These are phyloP conservation scores for Aleurites moluccanus DNA, from an alignment of 441 rosid genomes.

Conservation along the genomic window DNA sequence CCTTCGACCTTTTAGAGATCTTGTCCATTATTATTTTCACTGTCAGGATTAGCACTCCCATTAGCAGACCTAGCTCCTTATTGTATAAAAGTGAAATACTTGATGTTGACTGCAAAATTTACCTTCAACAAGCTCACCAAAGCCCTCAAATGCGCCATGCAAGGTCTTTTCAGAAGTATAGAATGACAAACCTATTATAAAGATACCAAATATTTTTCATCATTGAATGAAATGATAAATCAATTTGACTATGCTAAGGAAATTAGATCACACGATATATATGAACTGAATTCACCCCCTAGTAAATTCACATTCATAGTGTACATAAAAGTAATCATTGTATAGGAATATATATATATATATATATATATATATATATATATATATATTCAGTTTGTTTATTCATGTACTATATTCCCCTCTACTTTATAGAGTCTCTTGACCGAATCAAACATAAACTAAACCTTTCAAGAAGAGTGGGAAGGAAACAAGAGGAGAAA, in stretches of 20 bases:
- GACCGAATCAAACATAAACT: no score
- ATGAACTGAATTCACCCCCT: neutral
- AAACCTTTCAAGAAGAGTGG: no score
- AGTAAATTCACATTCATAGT: neutral
- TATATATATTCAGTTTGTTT: no score
- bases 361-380: no score
- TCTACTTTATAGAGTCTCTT: no score
- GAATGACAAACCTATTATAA: slow-evolving; percentile 70
- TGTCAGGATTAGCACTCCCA: slow-evolving; percentile 25
- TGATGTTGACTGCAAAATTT: neutral
- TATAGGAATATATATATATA: neutral
- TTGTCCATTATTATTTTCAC: slow-evolving; percentile 97
- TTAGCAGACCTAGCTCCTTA: slow-evolving; percentile 1
- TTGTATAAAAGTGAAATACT: neutral
- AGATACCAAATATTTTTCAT: slow-evolving; percentile 11
- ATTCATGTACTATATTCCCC: no score
- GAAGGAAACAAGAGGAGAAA: no score
- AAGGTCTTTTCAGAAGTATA: slow-evolving; percentile 96
- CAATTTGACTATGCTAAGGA: neutral
- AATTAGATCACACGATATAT: neutral
- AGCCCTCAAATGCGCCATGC: slow-evolving; percentile 84
- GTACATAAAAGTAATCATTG: neutral
- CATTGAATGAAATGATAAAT: neutral
- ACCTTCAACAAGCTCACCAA: slow-evolving; percentile 94
- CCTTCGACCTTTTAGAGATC: slow-evolving; percentile 94